Conservation (phyloP, 75 land plant genomes). For the Adiantum capillusveneris region DNA sequence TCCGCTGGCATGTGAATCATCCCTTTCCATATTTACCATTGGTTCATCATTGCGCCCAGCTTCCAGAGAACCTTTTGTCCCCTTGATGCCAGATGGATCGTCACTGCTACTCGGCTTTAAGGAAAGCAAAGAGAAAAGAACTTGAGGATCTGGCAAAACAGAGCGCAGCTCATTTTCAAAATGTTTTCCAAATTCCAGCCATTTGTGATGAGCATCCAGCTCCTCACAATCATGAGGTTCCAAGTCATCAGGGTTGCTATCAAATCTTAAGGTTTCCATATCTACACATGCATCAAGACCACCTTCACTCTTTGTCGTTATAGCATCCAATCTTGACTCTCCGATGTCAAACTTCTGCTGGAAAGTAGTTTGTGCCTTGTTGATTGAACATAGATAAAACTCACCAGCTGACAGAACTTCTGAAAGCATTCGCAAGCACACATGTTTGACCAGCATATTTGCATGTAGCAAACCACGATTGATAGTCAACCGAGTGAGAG, state of each 20-base stretch:
- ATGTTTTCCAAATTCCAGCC: conserved; percentile 36
- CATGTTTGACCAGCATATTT: conserved; percentile 64
- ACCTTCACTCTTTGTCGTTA: background rate
- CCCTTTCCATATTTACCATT: too few species aligned
- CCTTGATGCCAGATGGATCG: background rate
- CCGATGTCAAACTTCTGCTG: background rate
- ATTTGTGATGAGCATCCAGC: conserved; percentile 9
- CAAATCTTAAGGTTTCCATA: background rate
- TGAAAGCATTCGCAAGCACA: conserved; percentile 53
- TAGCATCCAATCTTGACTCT: background rate
- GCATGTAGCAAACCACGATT: conserved; percentile 81
- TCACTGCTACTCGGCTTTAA: background rate
- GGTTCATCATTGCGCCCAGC: background rate
- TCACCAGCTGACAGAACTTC: conserved; percentile 56
- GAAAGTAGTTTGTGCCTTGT: conserved; percentile 6
- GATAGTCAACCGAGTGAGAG: conserved; percentile 41
- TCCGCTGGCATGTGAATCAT: too few species aligned
- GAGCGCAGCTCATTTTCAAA: conserved; percentile 60
- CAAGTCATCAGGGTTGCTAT: too few species aligned
- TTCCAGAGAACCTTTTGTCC: background rate
- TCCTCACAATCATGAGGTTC: background rate
- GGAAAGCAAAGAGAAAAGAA: conserved; percentile 33
- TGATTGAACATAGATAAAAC: conserved; percentile 33
- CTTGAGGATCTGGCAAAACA: conserved; percentile 71
- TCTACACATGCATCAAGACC: background rate